Evolutionary conservation across 2,329 filamentous ascomycete genomes (phyloP), one percentile per base, ranked within the genome.

Genomic region (Fusarium robinianum): DNA sequence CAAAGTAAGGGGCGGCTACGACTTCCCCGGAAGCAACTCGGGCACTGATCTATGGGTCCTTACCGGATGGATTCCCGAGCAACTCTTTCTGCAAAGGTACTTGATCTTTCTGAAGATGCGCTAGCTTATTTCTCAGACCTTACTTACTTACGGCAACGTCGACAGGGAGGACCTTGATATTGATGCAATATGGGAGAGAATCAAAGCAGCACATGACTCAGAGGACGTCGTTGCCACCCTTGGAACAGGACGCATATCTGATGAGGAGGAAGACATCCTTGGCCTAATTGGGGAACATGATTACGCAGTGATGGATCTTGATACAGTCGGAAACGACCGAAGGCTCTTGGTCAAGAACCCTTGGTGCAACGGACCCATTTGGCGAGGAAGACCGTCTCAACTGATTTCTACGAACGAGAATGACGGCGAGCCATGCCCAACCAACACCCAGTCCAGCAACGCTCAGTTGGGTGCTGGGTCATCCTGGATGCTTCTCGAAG

Each of bases 21-120:
- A 99, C 63, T 99, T 99, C 55, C 92, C 94, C 0, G 94, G 94
- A 6, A 97, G 94, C 62, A 97, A 97, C 66, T 97, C 92, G 1
- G 91, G 90, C 8, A 97, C 92, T 3, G 94, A 99, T 67, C 72
- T 99, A 4, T 95, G 89, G 82, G 86, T 95, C 2, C 70, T 99
- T 41, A 95, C 88, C 0, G 92, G 94, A 19, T 99, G 94, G 94
- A 90, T 99, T 35, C 94, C 94, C 0, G 91, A 99, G 68, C 94
- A 99, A 66, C 74, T 97, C 2, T 96, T 96, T 60, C 74, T 97
- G 2, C 90, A 96, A 62, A 84, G 78, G 81, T 82, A 68, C 9
- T 6, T 19, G 8, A 22, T 35, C 16, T 18, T 15, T 15, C 5
- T 12, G 6, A 11, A 10, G 16, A 21, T 10, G 3, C 9, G 12